Evolutionary conservation across 371 early-diverging fungal species (phyloP).

Genomic region (Mortierella sp.): DNA sequence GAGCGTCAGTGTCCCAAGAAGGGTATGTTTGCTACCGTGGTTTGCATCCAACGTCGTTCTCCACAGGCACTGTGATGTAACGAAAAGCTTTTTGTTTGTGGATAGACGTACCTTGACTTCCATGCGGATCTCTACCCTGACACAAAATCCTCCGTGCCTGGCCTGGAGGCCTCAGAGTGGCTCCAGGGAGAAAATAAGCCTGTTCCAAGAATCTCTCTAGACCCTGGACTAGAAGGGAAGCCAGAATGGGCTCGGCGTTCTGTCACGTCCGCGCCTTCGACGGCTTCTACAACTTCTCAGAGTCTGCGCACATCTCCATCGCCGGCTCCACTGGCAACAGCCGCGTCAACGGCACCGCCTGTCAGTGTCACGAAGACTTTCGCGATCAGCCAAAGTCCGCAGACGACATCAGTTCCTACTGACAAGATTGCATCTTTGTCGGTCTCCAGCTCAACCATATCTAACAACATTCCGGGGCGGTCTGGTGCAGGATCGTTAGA

Average conservation of each 20-base stretch:
- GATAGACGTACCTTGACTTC: slow-evolving; percentile 77
- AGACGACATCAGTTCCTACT: too few relatives aligned
- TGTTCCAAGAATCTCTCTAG: slow-evolving; percentile 69
- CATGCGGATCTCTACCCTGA: slow-evolving; percentile 85
- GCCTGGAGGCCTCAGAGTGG: slow-evolving; percentile 70
- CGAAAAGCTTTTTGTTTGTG: too few relatives aligned
- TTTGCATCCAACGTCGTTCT: neutral
- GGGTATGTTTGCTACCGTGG: slow-evolving; percentile 38
- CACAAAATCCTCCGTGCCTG: slow-evolving; percentile 66
- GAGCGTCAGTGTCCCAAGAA: slow-evolving; percentile 73
- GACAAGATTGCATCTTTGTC: too few relatives aligned
- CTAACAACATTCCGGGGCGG: too few relatives aligned
- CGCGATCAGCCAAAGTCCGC: too few relatives aligned
- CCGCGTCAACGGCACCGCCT: too few relatives aligned
- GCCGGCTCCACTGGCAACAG: neutral
- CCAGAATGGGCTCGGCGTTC: slow-evolving; percentile 30
- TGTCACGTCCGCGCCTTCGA: neutral
- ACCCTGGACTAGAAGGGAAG: slow-evolving; percentile 62
- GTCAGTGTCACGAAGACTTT: too few relatives aligned
- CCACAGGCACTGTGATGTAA: neutral
- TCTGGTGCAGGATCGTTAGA: neutral
- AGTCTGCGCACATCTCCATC: neutral
- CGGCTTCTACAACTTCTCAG: neutral
- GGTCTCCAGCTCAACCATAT: too few relatives aligned
- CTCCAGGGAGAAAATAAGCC: slow-evolving; percentile 60